These are phyloP conservation scores for Clavaria fumosa DNA, from an alignment of 768 basidiomycete genomes.

Conservation along the genomic window DNA sequence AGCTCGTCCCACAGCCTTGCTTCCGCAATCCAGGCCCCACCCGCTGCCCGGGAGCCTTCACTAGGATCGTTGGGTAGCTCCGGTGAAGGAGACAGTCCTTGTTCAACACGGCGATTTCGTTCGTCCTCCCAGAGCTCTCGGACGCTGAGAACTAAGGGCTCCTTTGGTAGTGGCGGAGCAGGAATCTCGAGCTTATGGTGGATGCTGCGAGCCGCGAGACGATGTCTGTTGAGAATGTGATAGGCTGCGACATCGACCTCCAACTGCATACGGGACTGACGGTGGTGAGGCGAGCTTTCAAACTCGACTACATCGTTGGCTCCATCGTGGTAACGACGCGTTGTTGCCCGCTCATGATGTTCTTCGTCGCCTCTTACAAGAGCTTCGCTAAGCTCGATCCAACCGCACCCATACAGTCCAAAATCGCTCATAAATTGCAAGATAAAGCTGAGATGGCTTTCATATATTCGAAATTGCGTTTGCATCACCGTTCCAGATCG, in stretches of 20 bases:
- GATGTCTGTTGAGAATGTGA: slow-evolving; percentile 75
- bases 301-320: slow-evolving; percentile 22
- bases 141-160: slow-evolving; percentile 75
- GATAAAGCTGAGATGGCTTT: slow-evolving; percentile 78
- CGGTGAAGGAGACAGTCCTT: slow-evolving; percentile 60
- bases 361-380: slow-evolving; percentile 35
- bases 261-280: slow-evolving; percentile 51
- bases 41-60: slow-evolving; percentile 39
- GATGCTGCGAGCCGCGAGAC: slow-evolving; percentile 42
- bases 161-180: slow-evolving; percentile 31
- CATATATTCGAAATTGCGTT: slow-evolving; percentile 65
- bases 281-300: slow-evolving; percentile 39
- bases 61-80: slow-evolving; percentile 57
- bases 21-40: slow-evolving; percentile 57
- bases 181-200: slow-evolving; percentile 59
- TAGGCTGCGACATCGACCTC: slow-evolving; percentile 76
- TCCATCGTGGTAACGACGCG: slow-evolving; percentile 9
- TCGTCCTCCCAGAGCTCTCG: slow-evolving; percentile 97
- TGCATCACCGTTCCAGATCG: slow-evolving; percentile 74
- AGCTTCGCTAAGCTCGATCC: slow-evolving; percentile 56
- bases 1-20: slow-evolving; percentile 66
- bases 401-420: slow-evolving; percentile 88
- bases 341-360: slow-evolving; percentile 20
- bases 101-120: slow-evolving; percentile 48
- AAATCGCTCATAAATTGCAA: slow-evolving; percentile 94